These are phyloP conservation scores for Cenococcum geophilum DNA, from an alignment of 495 filamentous ascomycete species.

Conservation along the genomic window DNA sequence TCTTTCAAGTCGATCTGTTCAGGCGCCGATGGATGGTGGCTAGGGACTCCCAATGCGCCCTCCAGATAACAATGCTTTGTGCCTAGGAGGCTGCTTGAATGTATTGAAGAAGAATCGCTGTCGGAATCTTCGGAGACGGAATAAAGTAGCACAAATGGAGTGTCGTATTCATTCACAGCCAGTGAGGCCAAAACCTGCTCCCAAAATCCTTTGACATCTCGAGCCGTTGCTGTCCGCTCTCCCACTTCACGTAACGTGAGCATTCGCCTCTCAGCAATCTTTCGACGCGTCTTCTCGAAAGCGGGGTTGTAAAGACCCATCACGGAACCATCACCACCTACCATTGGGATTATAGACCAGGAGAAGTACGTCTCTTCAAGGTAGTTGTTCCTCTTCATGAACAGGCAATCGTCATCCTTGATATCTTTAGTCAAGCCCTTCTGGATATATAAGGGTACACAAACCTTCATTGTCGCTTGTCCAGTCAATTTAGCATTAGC, in stretches of 20 bases:
- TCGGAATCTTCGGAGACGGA: conserved; percentile 33
- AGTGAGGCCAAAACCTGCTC: conserved; percentile 26
- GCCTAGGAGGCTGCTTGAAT: conserved; percentile 50
- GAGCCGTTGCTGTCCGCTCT: conserved; percentile 58
- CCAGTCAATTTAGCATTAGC: conserved; percentile 52
- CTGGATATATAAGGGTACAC: background rate
- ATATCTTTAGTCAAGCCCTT: background rate
- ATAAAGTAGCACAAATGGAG: conserved; percentile 34
- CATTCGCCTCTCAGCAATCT: conserved; percentile 37
- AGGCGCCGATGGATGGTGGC: conserved; percentile 50
- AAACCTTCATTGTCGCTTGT: conserved; percentile 60
- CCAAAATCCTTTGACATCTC: conserved; percentile 47
- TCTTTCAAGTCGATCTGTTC: conserved; percentile 53
- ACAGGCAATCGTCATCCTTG: conserved; percentile 58
- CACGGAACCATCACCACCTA: conserved; percentile 33
- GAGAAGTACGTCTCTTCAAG: conserved; percentile 52
- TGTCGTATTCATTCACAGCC: conserved; percentile 30
- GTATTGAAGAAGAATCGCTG: conserved; percentile 44
- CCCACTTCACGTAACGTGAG: conserved; percentile 54
- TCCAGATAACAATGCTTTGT: conserved; percentile 54
- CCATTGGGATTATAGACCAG: conserved; percentile 37
- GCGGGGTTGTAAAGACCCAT: conserved; percentile 36
- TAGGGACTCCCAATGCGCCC: conserved; percentile 57
- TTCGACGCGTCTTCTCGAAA: conserved; percentile 34
- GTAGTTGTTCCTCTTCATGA: conserved; percentile 53